Base-by-base conservation (phyloP, 768 basidiomycete genomes). In the Tricholoma bakamatsutake region DNA sequence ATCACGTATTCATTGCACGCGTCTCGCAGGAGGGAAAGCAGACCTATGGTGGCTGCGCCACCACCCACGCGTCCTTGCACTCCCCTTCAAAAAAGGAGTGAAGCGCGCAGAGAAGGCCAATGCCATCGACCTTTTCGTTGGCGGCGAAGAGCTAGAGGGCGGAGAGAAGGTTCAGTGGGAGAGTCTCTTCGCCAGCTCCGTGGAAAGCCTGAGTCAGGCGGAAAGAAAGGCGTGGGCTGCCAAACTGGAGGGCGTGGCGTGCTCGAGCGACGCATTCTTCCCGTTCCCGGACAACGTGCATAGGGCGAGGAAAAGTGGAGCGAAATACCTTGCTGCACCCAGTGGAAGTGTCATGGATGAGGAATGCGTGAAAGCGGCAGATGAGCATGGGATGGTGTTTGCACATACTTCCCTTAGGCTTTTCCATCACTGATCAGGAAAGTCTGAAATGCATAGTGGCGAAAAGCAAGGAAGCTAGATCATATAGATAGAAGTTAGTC, bases 41-140 rank as follows among this genome's bases (percentile, higher is more conserved):
- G 97, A 99, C 73, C 80, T 93, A 61, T 99, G 97, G 97, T 98
- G 97, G 96, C 80, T 98, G 54, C 87, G 97, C 11, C 94, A 98
- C 76, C 94, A 98, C 73, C 88, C 95, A 1, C 87, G 90, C 46
- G 96, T 97, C 43, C 87, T 98, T 59, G 77, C 80, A 3, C 83
- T 99, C 21, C 91, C 96, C 1, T 99, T 98, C 83, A 98, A 96
- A 69, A 93, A 94, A 67, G 95, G 95, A 42, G 87, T 92, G 62
- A 98, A 98, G 79, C 87, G 97, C 51, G 93, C 97, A 1, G 97
- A 99, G 64, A 98, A 97, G 72, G 93, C 96, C 31, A 98, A 98
- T 72, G 97, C 94, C 35, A 98, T 98, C 64, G 96, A 98, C 68
- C 80, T 98, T 27, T 98, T 91, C 69, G 97, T 98, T 53, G 85